Base-by-base conservation (phyloP, 2,329 filamentous ascomycete genomes). In the Penicillium sp. region DNA sequence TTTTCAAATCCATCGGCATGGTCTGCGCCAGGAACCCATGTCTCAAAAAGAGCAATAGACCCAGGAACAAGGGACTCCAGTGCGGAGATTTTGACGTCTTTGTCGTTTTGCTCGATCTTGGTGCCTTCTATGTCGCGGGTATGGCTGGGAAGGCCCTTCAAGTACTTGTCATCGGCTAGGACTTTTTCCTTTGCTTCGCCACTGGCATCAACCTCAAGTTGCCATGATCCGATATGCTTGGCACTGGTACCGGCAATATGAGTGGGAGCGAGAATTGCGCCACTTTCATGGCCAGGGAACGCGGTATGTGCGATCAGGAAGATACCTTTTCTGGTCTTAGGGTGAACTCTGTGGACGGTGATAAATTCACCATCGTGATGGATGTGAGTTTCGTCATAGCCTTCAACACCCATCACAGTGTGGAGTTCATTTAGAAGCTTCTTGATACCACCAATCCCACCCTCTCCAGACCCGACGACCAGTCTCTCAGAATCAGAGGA, bases 351-450 rank as follows among this genome's bases (percentile, higher is more conserved):
- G 72, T 99, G 94, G 7, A 99, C 91, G 0, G 94, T 99, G 68
- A 99, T 89, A 70, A 96, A 97, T 72, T 99, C 89, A 54, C 90
- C 89, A 61, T 97, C 92, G 71, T 99, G 94, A 69, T 99, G 93
- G 51, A 99, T 91, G 69, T 97, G 93, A 8, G 92, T 96, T 74
- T 99, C 94, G 54, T 92, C 88, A 69, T 96, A 99, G 20, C 89
- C 89, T 61, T 97, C 91, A 69, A 92, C 89, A 60, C 94, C 94
- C 94, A 99, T 97, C 61, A 92, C 82, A 8, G 88, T 92, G 73
- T 99, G 95, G 48, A 99, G 93, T 68, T 93, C 87, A 72, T 99
- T 99, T 58, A 99, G 81, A 10, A 97, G 81, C 72, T 93, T 95
- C 80, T 96, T 96, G 69, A 97, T 82, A 31, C 89, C 87, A 37